phyloP scores from a whole-genome alignment of 768 basidiomycete species.

The Clavaria fumosa region DNA sequence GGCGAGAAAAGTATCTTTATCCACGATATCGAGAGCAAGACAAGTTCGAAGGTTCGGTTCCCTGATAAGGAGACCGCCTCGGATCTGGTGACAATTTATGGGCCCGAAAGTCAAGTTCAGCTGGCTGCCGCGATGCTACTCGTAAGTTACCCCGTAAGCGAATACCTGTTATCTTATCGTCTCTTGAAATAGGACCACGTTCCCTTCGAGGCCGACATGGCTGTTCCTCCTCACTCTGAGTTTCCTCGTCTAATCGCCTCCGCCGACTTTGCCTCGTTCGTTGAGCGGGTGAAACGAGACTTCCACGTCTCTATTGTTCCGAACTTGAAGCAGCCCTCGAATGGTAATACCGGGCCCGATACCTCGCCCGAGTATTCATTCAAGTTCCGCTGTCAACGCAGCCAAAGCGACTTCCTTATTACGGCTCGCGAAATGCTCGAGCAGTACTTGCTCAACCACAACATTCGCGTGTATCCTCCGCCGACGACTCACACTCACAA shows the following conservation, averaged over 20 bases:
- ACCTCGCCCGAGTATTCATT: slow-evolving; percentile 71
- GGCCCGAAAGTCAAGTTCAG: slow-evolving; percentile 92
- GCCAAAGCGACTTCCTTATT: slow-evolving; percentile 84
- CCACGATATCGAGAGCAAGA: slow-evolving; percentile 92
- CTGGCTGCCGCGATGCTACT: slow-evolving; percentile 93
- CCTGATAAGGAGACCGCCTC: slow-evolving; percentile 91
- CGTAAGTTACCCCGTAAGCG: slow-evolving; percentile 27
- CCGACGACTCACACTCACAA: slow-evolving; percentile 68
- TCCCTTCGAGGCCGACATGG: slow-evolving; percentile 91
- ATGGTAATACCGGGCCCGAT: slow-evolving; percentile 34
- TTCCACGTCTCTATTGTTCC: slow-evolving; percentile 82
- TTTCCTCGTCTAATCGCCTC: slow-evolving; percentile 60
- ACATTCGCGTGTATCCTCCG: slow-evolving; percentile 69
- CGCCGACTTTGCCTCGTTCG: slow-evolving; percentile 73
- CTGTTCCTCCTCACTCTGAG: slow-evolving; percentile 72
- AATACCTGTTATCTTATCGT: not conserved
- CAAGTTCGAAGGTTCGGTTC: slow-evolving; percentile 84
- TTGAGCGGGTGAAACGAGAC: slow-evolving; percentile 86
- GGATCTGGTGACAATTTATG: slow-evolving; percentile 91
- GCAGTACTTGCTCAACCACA: slow-evolving; percentile 74
- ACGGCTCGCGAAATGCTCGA: slow-evolving; percentile 88
- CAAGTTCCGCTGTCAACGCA: slow-evolving; percentile 91
- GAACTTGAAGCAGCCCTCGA: slow-evolving; percentile 46
- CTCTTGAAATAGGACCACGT: slow-evolving; percentile 62
- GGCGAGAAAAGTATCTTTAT: slow-evolving; percentile 97